Base-by-base conservation (phyloP, 2,329 filamentous ascomycete genomes). In the Phyllosticta citribraziliensis region DNA sequence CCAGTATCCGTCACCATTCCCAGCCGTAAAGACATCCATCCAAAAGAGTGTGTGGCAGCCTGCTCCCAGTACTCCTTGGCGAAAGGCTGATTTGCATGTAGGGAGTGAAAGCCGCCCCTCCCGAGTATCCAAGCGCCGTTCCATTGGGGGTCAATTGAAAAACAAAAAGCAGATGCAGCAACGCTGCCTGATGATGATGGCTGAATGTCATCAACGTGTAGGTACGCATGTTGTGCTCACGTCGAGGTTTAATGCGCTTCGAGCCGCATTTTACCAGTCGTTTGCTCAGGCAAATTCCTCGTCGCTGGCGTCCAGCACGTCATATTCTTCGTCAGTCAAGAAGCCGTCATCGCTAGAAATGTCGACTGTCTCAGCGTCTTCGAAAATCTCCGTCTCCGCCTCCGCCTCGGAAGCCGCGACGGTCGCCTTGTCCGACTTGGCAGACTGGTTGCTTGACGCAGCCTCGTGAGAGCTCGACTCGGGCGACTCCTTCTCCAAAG, bases 321-420 rank as follows among this genome's bases (percentile, higher is more conserved):
- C 94, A 73, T 97, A 99, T 77, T 99, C 94, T 74, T 97, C 94
- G 65, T 99, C 94, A 0, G 94, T 97, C 80, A 96, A 77, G 80
- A 96, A 97, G 12, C 87, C 89, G 55, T 87, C 86, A n/a, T 84
- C 84, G 40, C 78, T 79, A 20, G 74, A 74, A 54, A 73, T 68
- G 8, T 81, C 79, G 62, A 85, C 76, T 65, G 80, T 84, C 66
- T 84, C 82, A 57, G 81, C 79, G 68, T 86, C 84, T 65, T 84
- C 79, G 22, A 82, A 78, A 55, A 81, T 76, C 22, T 77, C 76
- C n/a, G 77, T 72, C 68, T 86, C 83, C 40, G 75, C 77, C 58
- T 75, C 71, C 40, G 75, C 77, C 58, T 75, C 71, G 33, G 77
- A 57, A 65, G 72, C 67, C 52, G 70, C 68, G 47, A 68, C 65